Conservation (phyloP, 1,284 basidiomycete genomes). For the Rhodotorula sp. region DNA sequence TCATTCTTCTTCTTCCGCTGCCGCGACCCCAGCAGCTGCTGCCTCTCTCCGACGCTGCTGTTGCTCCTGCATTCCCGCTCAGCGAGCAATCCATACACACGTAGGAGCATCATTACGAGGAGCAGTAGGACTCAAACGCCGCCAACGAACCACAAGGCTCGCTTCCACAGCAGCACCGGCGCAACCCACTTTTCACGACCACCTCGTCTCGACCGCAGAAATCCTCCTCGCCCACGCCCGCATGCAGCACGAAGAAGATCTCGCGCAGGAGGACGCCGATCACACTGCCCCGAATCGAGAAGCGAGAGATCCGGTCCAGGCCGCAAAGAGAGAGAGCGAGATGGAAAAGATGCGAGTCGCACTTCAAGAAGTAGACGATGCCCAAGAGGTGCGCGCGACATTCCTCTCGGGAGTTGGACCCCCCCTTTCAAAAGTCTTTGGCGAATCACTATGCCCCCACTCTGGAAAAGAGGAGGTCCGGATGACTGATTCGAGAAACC, state of each 20-base stretch:
- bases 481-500: neutral
- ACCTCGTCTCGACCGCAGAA: constrained; percentile 19
- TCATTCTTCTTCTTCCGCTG: too few species aligned
- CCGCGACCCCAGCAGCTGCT: too few species aligned
- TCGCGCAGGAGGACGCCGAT: neutral
- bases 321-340: constrained; percentile 18
- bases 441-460: neutral
- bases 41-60: too few species aligned
- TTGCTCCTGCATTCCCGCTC: too few species aligned
- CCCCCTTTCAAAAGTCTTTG: neutral
- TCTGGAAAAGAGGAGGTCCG: neutral
- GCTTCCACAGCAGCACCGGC: neutral
- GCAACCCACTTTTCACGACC: neutral
- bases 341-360: constrained; percentile 21
- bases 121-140: too few species aligned
- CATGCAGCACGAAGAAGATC: neutral
- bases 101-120: too few species aligned
- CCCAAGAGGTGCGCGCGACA: constrained; percentile 20
- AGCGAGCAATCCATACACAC: too few species aligned
- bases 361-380: constrained; percentile 17
- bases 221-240: constrained; percentile 11
- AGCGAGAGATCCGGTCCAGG: constrained; percentile 11
- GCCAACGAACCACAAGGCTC: too few species aligned
- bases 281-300: neutral
- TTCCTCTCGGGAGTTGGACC: neutral